Conservation (phyloP, 73 alveolate species). For the Tetrahymena elliotti region DNA sequence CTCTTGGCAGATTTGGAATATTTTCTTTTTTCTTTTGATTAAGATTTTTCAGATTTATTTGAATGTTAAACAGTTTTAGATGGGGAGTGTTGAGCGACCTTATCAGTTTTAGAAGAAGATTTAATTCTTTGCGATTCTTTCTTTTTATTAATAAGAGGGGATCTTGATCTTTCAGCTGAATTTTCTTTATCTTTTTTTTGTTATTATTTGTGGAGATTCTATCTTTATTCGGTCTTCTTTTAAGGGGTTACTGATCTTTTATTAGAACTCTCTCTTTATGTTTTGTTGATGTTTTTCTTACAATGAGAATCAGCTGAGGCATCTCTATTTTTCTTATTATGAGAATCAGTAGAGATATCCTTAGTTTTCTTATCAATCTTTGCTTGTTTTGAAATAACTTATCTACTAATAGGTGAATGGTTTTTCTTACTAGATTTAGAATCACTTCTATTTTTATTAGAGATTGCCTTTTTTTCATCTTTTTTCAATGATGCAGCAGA, state of each 20-base stretch:
- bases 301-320: neutral
- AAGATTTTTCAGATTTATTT: neutral
- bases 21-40: neutral
- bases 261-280: neutral
- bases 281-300: neutral
- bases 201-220: neutral
- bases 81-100: neutral
- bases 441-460: neutral
- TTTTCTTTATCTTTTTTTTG: neutral
- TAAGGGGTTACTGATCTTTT: neutral
- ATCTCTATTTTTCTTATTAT: neutral
- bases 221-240: neutral
- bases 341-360: neutral
- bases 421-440: neutral
- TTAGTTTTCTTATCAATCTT: neutral
- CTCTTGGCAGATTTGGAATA: neutral
- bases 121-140: neutral
- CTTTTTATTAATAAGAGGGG: neutral
- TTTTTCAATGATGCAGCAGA: neutral
- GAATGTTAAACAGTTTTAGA: neutral
- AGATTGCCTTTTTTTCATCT: neutral
- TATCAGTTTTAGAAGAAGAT: neutral
- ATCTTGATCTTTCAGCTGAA: neutral
- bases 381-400: neutral
- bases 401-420: neutral